Evolutionary conservation across 495 filamentous ascomycete species (phyloP).

Genomic region (Aspergillus taichungensis): DNA sequence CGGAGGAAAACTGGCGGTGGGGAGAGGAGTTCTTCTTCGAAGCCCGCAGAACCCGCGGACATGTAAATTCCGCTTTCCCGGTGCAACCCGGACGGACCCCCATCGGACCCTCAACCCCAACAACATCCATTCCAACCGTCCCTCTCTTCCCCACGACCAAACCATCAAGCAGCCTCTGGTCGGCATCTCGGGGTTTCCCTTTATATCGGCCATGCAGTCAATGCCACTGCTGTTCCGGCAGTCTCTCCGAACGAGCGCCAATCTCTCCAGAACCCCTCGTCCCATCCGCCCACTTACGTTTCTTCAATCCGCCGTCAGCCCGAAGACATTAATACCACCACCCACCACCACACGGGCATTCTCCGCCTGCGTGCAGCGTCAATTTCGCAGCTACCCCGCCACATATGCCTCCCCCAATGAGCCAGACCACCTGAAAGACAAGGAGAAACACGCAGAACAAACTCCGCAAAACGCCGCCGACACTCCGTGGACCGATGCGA

Average conservation of each 20-base stretch:
- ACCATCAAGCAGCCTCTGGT: constrained; percentile 2
- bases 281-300: constrained; percentile 14
- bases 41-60: constrained; percentile 4
- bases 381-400: constrained; percentile 23
- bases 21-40: constrained; percentile 1
- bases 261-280: constrained; percentile 15
- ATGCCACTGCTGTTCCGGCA: constrained; percentile 35
- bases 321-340: constrained; percentile 15
- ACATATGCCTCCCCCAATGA: constrained; percentile 17
- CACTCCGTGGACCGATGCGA: constrained; percentile 8
- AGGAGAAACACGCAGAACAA: constrained; percentile 10
- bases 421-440: constrained; percentile 12
- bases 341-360: constrained; percentile 19
- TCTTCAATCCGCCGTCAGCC: constrained; percentile 3
- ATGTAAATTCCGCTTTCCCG: constrained; percentile 6
- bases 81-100: neutral
- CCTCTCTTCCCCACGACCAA: constrained; percentile 1
- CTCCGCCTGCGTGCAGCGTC: constrained; percentile 33
- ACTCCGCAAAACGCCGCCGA: constrained; percentile 7
- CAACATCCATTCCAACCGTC: neutral
- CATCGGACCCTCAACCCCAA: constrained; percentile 1
- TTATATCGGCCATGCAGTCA: constrained; percentile 31
- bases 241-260: constrained; percentile 25
- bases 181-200: constrained; percentile 12
- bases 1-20: too few relatives aligned